Percentiles rank a stretch among this genome's conserved stretches.
These are phyloP conservation scores for Viola odorata DNA, from an alignment of 345 rosid genomes.

Conservation along the genomic window DNA sequence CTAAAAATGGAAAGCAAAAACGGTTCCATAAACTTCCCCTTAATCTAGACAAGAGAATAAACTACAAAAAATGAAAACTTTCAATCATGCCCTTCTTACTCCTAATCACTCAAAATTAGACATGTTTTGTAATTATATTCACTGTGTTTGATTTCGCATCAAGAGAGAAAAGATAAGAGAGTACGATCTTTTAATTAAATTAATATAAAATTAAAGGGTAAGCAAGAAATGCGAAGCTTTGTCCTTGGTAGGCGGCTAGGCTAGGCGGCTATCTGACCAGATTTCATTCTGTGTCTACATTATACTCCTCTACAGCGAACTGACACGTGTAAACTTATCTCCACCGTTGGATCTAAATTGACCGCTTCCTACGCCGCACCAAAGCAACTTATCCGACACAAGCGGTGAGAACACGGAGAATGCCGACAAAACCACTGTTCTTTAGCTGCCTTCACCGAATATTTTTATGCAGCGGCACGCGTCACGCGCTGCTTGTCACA, in stretches of 20 bases:
- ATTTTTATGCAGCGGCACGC: background rate
- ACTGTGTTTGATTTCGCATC: too few relatives aligned
- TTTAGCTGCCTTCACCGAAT: conserved; percentile 7
- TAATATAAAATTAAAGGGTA: too few relatives aligned
- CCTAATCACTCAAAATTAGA: too few relatives aligned
- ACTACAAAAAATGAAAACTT: too few relatives aligned
- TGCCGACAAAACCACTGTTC: conserved; percentile 8
- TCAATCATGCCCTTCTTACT: too few relatives aligned
- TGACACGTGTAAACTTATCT: background rate
- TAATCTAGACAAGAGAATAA: too few relatives aligned
- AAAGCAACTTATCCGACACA: background rate
- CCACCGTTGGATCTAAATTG: conserved; percentile 9
- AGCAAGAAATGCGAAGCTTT: background rate
- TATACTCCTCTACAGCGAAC: background rate
- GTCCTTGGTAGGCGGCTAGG: background rate
- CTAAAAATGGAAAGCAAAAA: too few relatives aligned
- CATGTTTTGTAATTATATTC: too few relatives aligned
- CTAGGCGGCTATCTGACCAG: background rate
- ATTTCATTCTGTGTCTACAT: background rate
- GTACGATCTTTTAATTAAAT: too few relatives aligned
- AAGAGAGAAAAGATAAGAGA: too few relatives aligned
- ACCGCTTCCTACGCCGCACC: conserved; percentile 8
- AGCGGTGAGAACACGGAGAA: conserved; percentile 2
- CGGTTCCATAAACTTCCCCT: too few relatives aligned
- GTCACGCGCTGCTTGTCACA: conserved; percentile 1